These are phyloP conservation scores for Lichtheimia hyalospora DNA, from an alignment of 371 early-diverging fungal genomes.

Conservation along the genomic window DNA sequence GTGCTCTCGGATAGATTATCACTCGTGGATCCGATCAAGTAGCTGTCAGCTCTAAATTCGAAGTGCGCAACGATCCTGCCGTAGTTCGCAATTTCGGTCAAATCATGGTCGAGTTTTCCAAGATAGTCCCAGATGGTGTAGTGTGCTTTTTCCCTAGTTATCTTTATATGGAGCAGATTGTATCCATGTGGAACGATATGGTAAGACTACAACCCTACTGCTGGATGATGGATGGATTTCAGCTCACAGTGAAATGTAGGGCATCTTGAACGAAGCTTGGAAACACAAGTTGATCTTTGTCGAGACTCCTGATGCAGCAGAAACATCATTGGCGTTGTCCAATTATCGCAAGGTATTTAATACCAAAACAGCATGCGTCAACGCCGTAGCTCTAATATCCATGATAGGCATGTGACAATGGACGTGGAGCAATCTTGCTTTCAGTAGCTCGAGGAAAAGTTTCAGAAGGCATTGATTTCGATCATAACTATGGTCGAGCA, in stretches of 20 bases:
- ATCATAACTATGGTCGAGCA: constrained; percentile 98
- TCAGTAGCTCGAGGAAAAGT: constrained; percentile 99
- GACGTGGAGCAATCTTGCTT: constrained; percentile 97
- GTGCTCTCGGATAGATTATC: constrained; percentile 54
- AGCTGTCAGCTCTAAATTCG: constrained; percentile 94
- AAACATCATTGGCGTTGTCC: constrained; percentile 94
- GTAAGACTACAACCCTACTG: constrained; percentile 31
- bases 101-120: constrained; percentile 93
- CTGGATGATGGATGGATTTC: background rate
- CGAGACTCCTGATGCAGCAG: constrained; percentile 99
- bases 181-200: constrained; percentile 98
- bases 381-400: background rate
- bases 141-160: constrained; percentile 99
- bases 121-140: constrained; percentile 97
- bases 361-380: background rate
- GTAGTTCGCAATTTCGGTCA: constrained; percentile 99
- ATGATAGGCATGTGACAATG: constrained; percentile 93
- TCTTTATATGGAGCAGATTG: constrained; percentile 99
- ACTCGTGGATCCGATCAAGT: constrained; percentile 98
- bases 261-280: constrained; percentile 92
- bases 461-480: constrained; percentile 99
- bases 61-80: constrained; percentile 97
- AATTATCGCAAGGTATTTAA: constrained; percentile 83
- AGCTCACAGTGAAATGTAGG: constrained; percentile 39
- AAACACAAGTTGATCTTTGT: constrained; percentile 98